Percentiles rank a stretch among this genome's conserved stretches.
These are phyloP conservation scores for Cladobotryum protrusum DNA, from an alignment of 2,329 filamentous ascomycete species.

Conservation along the genomic window DNA sequence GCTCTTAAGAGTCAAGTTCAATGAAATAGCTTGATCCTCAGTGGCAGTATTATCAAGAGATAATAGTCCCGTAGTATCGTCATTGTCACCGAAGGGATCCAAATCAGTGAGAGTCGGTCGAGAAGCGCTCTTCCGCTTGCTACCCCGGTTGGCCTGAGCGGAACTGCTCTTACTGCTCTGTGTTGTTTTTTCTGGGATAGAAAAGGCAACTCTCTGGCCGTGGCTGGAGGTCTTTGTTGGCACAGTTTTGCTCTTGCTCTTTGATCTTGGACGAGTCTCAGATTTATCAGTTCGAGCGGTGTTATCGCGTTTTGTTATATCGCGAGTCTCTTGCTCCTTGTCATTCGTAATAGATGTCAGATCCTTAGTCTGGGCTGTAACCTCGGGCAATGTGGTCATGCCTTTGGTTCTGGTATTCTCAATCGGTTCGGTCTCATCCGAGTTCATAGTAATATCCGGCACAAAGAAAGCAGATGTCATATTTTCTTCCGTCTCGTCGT, in stretches of 20 bases:
- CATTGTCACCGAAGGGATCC: slow-evolving; percentile 25
- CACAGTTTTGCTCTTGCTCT: slow-evolving; percentile 20
- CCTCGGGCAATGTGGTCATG: slow-evolving; percentile 22
- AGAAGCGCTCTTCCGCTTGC: slow-evolving; percentile 32
- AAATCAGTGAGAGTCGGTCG: slow-evolving; percentile 17
- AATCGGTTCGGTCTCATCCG: slow-evolving; percentile 26
- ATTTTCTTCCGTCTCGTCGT: slow-evolving; percentile 41
- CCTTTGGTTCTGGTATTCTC: slow-evolving; percentile 30
- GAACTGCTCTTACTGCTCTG: slow-evolving; percentile 21
- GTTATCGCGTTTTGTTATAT: slow-evolving; percentile 23
- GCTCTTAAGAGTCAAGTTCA: slow-evolving; percentile 20
- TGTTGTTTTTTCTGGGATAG: slow-evolving; percentile 32
- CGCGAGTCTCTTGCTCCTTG: slow-evolving; percentile 22
- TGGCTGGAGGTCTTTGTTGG: slow-evolving; percentile 19
- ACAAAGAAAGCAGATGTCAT: slow-evolving; percentile 55
- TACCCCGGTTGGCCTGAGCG: slow-evolving; percentile 35
- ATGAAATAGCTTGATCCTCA: slow-evolving; percentile 28
- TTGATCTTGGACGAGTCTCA: slow-evolving; percentile 18
- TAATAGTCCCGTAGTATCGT: slow-evolving; percentile 30
- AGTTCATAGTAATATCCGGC: slow-evolving; percentile 51
- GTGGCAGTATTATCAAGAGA: slow-evolving; percentile 28
- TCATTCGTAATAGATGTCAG: slow-evolving; percentile 22
- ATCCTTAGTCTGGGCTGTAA: slow-evolving; percentile 28
- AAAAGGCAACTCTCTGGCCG: slow-evolving; percentile 36
- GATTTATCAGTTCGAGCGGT: slow-evolving; percentile 23